Percentiles rank a stretch among this genome's conserved stretches.
These are phyloP conservation scores for Amanita phalloides DNA, from an alignment of 768 basidiomycete genomes.

Conservation along the genomic window DNA sequence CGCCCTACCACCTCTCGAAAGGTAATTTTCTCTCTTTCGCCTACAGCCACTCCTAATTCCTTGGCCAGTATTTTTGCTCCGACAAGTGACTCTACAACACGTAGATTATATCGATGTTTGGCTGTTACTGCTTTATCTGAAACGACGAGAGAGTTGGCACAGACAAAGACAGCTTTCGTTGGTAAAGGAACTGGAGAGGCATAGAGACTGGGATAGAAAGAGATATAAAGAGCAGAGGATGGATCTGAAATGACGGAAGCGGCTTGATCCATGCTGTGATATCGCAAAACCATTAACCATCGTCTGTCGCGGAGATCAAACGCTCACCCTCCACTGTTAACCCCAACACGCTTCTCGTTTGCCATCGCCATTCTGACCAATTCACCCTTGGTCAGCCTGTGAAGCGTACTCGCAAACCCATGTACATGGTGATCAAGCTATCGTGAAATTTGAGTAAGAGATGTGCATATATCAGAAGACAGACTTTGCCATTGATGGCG, in stretches of 20 bases:
- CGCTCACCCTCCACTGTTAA: conserved; percentile 69
- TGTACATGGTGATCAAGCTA: conserved; percentile 14
- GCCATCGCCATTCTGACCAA: conserved; percentile 75
- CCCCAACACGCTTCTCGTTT: conserved; percentile 77
- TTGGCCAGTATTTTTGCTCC: conserved; percentile 66
- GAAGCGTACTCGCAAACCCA: neutral
- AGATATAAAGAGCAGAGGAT: conserved; percentile 65
- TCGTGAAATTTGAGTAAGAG: neutral
- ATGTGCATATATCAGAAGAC: neutral
- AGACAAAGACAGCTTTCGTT: conserved; percentile 49
- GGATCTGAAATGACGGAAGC: conserved; percentile 73
- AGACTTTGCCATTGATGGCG: conserved; percentile 63
- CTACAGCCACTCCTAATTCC: conserved; percentile 35
- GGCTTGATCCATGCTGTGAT: conserved; percentile 76
- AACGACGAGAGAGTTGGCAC: conserved; percentile 76
- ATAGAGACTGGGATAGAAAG: conserved; percentile 66
- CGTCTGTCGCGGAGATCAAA: neutral
- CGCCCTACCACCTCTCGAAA: conserved; percentile 57
- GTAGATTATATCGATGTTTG: conserved; percentile 75
- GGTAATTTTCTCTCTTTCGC: conserved; percentile 43
- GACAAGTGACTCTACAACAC: conserved; percentile 84
- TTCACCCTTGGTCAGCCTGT: conserved; percentile 46
- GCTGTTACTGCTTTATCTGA: conserved; percentile 74
- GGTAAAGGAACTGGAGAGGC: conserved; percentile 60
- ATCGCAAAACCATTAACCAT: no score